Base-by-base conservation (phyloP, 345 rosid species). In the Erysimum cheiranthoides region DNA sequence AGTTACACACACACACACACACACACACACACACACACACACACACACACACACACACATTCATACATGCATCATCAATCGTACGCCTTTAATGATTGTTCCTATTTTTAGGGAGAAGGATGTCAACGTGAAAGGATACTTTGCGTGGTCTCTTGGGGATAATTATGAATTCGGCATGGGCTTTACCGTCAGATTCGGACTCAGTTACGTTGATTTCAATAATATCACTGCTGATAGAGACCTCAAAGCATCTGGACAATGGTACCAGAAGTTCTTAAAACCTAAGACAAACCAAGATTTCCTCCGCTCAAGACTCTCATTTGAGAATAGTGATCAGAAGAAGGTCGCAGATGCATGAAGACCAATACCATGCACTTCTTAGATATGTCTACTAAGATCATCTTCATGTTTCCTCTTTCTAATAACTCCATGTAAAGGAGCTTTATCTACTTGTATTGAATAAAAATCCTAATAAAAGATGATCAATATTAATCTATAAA, bases 151-250 rank as follows among this genome's bases (percentile, higher is more conserved):
- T 36, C 72, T 74, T 12, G 78, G 42, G 0, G 78, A 74, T 11
- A 74, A 74, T 11, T 74, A 74, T 47, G 78, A 74, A 47, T 74
- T 74, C 5, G 0, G 59, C 36, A 10, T 14, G 6, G 78, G 78
- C 2, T 74, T 56, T 34, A 52, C 65, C 38, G 65, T 73, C 12
- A 64, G 77, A 53, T 65, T 54, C 3, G 77, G 77, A 32, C 6
- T 73, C 8, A 64, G 38, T 54, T 73, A 65, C 30, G 39, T 73
- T 43, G 34, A 73, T 21, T 73, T 66, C 38, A 9, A 1, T 0
- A 46, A 65, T 43, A 0, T 43, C 9, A 27, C 35, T 16, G 53
- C 53, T 10, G 77, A 73, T 3, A 73, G 77, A 73, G 25, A 40
- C 46, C 64, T 73, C 71, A 73, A 73, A 65, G 12, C 2, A 0